Base-by-base conservation (phyloP, 75 land plant species). In the Isoetes taiwanensis region DNA sequence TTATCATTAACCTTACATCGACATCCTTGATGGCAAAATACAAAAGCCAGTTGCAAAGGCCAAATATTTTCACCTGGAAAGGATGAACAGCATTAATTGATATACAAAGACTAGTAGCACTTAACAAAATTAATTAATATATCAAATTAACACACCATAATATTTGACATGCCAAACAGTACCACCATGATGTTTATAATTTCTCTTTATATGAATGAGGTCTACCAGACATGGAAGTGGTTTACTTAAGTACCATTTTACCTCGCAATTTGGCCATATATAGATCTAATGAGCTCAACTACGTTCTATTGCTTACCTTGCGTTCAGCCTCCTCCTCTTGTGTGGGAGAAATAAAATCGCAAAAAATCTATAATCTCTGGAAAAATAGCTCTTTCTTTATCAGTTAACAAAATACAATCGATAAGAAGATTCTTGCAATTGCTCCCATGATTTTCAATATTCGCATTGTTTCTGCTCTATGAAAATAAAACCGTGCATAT, bases 21-120 rank as follows among this genome's bases (percentile, higher is more conserved):
- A 93, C 72, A 46, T 93, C 98, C 68, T 95, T 93, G 12, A 78
- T 67, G 29, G 98, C 95, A 27, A 93, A 64, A 62, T 93, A 93
- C 1, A 93, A n/a, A n/a, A 78, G 39, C 98, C 98, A 27, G 98
- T 93, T 52, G 71, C 86, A 59, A 81, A 93, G 0, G 23, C 98
- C 98, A 74, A 93, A 93, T 30, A 93, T 78, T 69, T 80, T 81
- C 30, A 78, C 81, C 98, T 93, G 54, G n/a, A 64, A 19, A 59
- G 21, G 21, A 48, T 39, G 16, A 2, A 8, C 6, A 43, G 42
- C 30, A 6, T 1, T n/a, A 21, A 1, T 6, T 11, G 9, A 24
- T 11, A 38, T 9, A 9, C 23, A 17, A 35, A 1, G 25, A 23
- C 1, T 1, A 6, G 43, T 1, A 39, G 9, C 0, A 19, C 43